A percentile compares a stretch with the other conserved stretches of the same genome.
phyloP scores from a whole-genome alignment of 257 asterid species.

The Petunia axillaris region DNA sequence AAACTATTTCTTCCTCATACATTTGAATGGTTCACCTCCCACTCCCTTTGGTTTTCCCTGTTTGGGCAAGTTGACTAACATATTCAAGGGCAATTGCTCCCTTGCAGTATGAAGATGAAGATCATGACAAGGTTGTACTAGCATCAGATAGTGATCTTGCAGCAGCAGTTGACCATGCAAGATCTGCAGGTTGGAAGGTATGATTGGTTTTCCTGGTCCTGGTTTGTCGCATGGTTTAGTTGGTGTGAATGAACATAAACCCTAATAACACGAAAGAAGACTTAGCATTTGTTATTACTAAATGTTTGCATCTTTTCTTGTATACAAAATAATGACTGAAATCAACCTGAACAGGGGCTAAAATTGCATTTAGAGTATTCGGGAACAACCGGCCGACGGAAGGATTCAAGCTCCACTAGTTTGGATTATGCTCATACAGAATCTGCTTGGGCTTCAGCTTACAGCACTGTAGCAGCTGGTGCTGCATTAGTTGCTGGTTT shows the following conservation, averaged over 20 bases:
- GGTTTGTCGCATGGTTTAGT: conserved; percentile 4
- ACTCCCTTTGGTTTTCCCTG: conserved; percentile 18
- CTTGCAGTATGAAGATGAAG: conserved; percentile 93
- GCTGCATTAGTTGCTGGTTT: conserved; percentile 87
- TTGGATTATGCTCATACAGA: conserved; percentile 60
- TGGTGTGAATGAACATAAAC: not conserved
- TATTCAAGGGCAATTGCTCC: not conserved
- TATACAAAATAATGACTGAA: not conserved
- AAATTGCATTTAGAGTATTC: conserved; percentile 79
- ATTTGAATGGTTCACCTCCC: not conserved
- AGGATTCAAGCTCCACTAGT: conserved; percentile 41
- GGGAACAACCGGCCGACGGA: conserved; percentile 42
- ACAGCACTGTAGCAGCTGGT: conserved; percentile 82
- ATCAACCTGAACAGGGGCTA: conserved; percentile 60
- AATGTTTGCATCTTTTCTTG: not conserved
- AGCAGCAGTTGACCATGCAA: conserved; percentile 91
- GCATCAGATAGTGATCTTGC: conserved; percentile 92
- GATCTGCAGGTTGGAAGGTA: conserved; percentile 95
- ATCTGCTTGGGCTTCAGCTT: conserved; percentile 69
- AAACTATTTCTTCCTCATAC: not conserved
- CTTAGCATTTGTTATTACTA: not conserved
- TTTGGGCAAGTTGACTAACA: not conserved
- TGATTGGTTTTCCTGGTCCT: not conserved
- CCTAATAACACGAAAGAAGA: conserved; percentile 16
- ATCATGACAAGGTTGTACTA: conserved; percentile 79